Evolutionary conservation across 768 basidiomycete genomes (phyloP).

Genomic region (Mycena kentingensis): DNA sequence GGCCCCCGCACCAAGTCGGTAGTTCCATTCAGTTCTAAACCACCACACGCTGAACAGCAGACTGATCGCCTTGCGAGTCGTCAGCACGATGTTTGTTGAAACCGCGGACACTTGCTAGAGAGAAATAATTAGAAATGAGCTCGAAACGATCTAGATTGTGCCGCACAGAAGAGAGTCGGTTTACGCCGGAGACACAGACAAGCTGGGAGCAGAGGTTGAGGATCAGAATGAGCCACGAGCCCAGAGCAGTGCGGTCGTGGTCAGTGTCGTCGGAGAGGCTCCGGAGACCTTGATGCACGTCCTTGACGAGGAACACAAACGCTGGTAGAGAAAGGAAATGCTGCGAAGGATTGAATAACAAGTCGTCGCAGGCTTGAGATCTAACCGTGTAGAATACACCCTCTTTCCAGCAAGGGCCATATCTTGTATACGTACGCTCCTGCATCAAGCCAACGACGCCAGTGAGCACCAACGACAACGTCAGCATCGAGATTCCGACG

Average conservation of each 20-base stretch:
- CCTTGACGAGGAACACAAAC: slow-evolving; percentile 61
- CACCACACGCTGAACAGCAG: slow-evolving; percentile 84
- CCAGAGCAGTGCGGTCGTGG: slow-evolving; percentile 32
- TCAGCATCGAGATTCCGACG: slow-evolving; percentile 70
- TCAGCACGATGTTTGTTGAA: slow-evolving; percentile 79
- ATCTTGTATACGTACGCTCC: slow-evolving; percentile 71
- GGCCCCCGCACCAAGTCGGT: slow-evolving; percentile 64
- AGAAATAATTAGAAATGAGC: slow-evolving; percentile 1
- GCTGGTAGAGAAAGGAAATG: slow-evolving; percentile 79
- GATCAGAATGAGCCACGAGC: slow-evolving; percentile 58
- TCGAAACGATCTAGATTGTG: background rate
- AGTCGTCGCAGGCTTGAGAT: background rate
- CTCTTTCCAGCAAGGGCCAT: slow-evolving; percentile 83
- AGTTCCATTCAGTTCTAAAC: slow-evolving; percentile 76
- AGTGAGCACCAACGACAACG: slow-evolving; percentile 64
- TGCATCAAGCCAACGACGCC: slow-evolving; percentile 73
- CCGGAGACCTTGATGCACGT: slow-evolving; percentile 57
- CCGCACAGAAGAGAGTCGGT: slow-evolving; percentile 75
- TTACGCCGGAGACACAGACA: slow-evolving; percentile 83
- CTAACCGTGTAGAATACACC: slow-evolving; percentile 81
- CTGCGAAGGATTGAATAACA: slow-evolving; percentile 37
- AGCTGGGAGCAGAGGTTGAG: slow-evolving; percentile 74
- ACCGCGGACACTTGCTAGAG: slow-evolving; percentile 72
- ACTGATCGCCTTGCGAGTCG: slow-evolving; percentile 77
- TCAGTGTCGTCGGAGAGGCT: slow-evolving; percentile 43